Evolutionary conservation across 2,329 filamentous ascomycete genomes (phyloP), one percentile per base, ranked within the genome.

Genomic region (Aspergillus piperis): DNA sequence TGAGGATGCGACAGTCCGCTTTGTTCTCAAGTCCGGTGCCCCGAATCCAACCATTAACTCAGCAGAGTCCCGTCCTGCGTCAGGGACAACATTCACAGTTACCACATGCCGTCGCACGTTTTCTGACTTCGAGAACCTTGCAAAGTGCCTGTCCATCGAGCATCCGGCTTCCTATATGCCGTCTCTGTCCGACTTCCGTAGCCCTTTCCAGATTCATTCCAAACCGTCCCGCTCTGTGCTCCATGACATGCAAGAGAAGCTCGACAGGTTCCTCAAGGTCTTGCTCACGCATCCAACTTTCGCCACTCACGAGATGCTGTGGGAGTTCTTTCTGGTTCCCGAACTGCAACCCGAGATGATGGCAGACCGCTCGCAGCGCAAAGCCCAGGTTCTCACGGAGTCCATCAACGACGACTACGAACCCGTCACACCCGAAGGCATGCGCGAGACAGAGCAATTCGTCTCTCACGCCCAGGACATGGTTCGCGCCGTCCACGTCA

Each of bases 291-390:
- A 99, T 71, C 90, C 94, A 3, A 98, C 95, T 0, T 97, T 99
- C 72, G 86, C 92, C 0, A 96, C 91, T 0, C 96, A 99, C 71
- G 95, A 99, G 78, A 92, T 98, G 84, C 84, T 99, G 2, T 99
- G 95, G 96, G 95, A 99, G 70, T 99, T 99, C 78, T 96, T 99
- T 77, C 84, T 99, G 0, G 93, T 99, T 11, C 95, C 95, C 1
- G 95, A 99, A 67, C 86, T 99, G 53, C 91, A 96, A 72, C 85
- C 91, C 0, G 88, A 92, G 19, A 92, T 93, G 86, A 94, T 98
- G 83, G 89, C 91, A 56, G 89, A 96, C 74, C 87, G 95, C 53
- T 96, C 91, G 64, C 87, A 88, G 58, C 86, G 92, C 63, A 99
- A 99, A 77, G 90, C 92, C 3, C 89, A 93, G 73, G 87, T 89